Evolutionary conservation across 495 filamentous ascomycete species (phyloP), one percentile per base, ranked within the genome.

Genomic region (Talaromyces borbonicus): DNA sequence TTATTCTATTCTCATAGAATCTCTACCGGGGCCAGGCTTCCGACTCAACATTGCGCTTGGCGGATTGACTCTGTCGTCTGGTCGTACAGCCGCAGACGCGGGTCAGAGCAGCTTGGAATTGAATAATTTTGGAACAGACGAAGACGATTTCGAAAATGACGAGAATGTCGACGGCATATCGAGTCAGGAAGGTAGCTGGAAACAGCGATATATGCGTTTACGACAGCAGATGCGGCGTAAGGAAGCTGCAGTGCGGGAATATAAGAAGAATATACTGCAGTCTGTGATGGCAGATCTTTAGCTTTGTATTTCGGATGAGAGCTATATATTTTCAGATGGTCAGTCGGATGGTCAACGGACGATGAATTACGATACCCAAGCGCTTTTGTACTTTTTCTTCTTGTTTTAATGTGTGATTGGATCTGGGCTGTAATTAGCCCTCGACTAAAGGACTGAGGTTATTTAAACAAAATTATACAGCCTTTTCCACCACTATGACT

Each of bases 201-300:
- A 66, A 36, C 65, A 69, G 40, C 62, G 65, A 2, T 72, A 67
- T 42, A 38, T 69, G 53, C 67, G 61, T 32, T 61, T 75, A 23
- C 68, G 71, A 33, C 55, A 60, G 32, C 74, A 72, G 47, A 64
- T 75, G 59, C 64, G 68, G 44, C 72, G 70, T 52, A 73, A 67
- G 22, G 69, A 78, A 18, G 66, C 69, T 14, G 59, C 72, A 53
- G 47, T 74, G 42, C 69, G 63, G 4, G 56, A 66, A 20, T 69
- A 78, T 40, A 74, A 70, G 48, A 67, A 74, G 24, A 75, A 66
- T 44, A 74, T 79, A 14, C 53, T 79, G 5, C 72, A 79, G 52
- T 77, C 73, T 2, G 75, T 79, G 15, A 73, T 79, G 71, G 66
- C 66, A 38, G 68, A 72, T 37, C 60, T 72, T 30, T 72, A 51